Conservation (phyloP, 2,329 filamentous ascomycete species). For the Gaeumannomyces sp. region DNA sequence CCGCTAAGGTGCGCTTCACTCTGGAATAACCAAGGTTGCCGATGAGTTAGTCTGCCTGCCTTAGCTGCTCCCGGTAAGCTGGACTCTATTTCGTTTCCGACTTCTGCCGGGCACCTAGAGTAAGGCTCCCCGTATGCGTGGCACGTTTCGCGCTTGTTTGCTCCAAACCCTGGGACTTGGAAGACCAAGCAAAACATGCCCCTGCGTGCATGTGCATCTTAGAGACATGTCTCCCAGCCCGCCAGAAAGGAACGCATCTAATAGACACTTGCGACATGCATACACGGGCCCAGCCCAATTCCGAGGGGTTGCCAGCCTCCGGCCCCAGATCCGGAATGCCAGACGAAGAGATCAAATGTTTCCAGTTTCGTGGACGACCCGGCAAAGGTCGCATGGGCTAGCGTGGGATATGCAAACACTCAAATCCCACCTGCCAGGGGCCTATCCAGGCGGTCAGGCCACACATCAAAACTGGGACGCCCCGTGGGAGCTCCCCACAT, state of each 20-base stretch:
- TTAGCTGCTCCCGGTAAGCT: too few relatives aligned
- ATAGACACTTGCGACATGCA: neutral
- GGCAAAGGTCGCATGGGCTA: neutral
- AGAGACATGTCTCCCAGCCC: neutral
- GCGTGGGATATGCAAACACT: conserved; percentile 5
- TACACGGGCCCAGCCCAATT: neutral
- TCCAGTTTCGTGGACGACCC: neutral
- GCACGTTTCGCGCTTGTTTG: too few relatives aligned
- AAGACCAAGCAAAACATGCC: too few relatives aligned
- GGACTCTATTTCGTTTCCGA: too few relatives aligned
- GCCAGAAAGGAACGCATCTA: neutral
- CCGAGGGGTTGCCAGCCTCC: neutral
- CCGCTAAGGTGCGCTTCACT: too few relatives aligned
- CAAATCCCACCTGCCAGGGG: conserved; percentile 1
- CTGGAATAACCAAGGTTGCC: too few relatives aligned
- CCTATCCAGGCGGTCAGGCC: neutral
- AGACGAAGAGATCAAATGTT: neutral
- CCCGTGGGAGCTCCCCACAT: neutral
- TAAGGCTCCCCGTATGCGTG: too few relatives aligned
- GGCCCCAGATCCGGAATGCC: too few relatives aligned
- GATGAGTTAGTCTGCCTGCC: too few relatives aligned
- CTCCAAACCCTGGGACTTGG: too few relatives aligned
- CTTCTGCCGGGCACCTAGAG: too few relatives aligned
- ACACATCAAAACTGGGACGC: neutral
- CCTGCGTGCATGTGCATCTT: too few relatives aligned